Evolutionary conservation across 805 yeast species (phyloP), one percentile per base, ranked within the genome.

Genomic region (baker's yeast (Saccharomyces cerevisiae)): DNA sequence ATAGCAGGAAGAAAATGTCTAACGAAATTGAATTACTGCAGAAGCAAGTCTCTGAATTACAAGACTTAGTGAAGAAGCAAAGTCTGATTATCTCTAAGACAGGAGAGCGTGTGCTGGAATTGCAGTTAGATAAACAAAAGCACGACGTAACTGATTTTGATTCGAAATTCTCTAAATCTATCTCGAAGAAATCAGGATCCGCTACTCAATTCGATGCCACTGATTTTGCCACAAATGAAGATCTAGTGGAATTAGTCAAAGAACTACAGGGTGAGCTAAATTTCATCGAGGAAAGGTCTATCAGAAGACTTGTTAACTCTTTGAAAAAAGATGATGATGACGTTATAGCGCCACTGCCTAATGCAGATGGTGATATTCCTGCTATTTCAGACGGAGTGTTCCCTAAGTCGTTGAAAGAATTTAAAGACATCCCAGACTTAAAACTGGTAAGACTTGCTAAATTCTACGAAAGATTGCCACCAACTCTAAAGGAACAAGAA

Each of bases 211-310:
- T 61, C 4, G 85, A 81, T 55, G 66, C 81, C 1, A 67, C 78
- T 3, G 89, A 85, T 58, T 84, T 77, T 59, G 88, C 84, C 41
- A 82, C 92, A 3, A 85, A 88, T 60, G 95, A 87, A 55, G 98
- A 92, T 65, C 72, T 91, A 11, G 87, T 87, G 3, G 92, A 89
- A 65, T 75, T 91, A 48, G 97, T 90, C 13, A 89, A 88, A 10
- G 98, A 91, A 69, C 73, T 91, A 53, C 97, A 91, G 70, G 87
- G 88, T 8, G 97, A 91, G 70, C 76, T 91, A 63, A 91, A 87
- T 52, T 74, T 79, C 26, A 67, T 87, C 32, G 98, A 91, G 65
- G 88, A 87, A 60, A 79, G 96, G 60, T 79, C 86, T 17, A 78
- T 87, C 47, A 77, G 87, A 59, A 77, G 98, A 68, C 73, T 83